Conservation (phyloP, 139 green algal genomes). For the Chlamydomonas incerta region DNA sequence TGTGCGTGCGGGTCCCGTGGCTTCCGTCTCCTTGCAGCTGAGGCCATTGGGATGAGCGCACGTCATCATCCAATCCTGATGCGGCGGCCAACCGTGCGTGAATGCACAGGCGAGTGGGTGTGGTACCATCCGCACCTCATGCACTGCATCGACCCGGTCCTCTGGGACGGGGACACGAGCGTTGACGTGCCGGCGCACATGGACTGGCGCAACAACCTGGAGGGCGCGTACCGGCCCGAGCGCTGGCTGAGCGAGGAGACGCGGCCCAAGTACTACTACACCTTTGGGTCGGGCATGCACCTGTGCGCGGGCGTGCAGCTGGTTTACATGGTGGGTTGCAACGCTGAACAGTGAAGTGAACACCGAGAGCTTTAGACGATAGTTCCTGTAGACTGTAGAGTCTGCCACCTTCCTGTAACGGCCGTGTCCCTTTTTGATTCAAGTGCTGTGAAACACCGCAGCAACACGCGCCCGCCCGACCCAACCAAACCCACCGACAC, state of each 20-base stretch:
- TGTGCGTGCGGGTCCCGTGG: no score
- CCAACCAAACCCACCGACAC: no score
- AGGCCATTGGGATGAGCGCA: no score
- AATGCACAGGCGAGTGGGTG: neutral
- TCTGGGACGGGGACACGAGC: constrained; percentile 34
- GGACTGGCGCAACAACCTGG: constrained; percentile 46
- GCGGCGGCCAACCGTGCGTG: no score
- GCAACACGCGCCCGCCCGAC: no score
- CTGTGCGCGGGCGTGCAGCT: constrained; percentile 46
- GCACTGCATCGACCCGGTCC: constrained; percentile 41
- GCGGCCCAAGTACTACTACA: constrained; percentile 1
- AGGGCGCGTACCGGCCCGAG: constrained; percentile 38
- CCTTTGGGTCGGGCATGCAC: constrained; percentile 40
- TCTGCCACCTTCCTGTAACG: neutral
- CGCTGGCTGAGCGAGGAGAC: constrained; percentile 36
- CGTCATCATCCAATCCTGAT: no score
- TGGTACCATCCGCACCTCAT: constrained; percentile 20
- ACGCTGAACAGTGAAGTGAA: no score
- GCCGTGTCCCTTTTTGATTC: no score
- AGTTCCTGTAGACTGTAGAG: neutral
- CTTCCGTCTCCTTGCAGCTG: no score
- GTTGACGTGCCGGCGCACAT: constrained; percentile 40
- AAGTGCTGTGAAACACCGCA: no score
- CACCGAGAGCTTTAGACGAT: neutral
- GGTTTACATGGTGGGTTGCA: constrained; percentile 7